A percentile compares a stretch with the other conserved stretches of the same genome.
Conservation (phyloP, 495 filamentous ascomycete species). For the Cercophora sp. region DNA sequence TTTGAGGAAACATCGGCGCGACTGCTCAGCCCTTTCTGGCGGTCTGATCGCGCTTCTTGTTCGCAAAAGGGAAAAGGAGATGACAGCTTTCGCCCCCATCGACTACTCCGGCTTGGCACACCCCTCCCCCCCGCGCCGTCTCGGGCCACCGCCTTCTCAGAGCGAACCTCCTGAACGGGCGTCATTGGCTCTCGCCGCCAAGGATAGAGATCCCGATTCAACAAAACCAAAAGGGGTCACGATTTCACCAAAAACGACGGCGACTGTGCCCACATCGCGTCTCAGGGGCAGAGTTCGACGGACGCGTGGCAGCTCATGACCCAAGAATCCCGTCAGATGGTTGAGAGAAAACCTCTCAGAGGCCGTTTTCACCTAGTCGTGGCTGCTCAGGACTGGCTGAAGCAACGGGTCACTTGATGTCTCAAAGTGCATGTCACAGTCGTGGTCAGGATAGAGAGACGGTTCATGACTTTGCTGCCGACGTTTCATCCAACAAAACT, state of each 20-base stretch:
- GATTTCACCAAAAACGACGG: too few species aligned
- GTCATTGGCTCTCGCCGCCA: neutral
- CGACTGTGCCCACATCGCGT: too few species aligned
- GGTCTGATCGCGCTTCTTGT: constrained; percentile 5
- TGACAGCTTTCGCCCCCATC: neutral
- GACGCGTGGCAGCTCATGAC: too few species aligned
- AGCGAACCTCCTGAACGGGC: neutral
- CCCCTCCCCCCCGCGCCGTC: neutral
- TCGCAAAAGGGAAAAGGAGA: neutral
- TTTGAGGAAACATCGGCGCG: neutral
- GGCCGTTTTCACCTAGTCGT: too few species aligned
- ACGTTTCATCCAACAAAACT: constrained; percentile 2
- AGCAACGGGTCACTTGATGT: constrained; percentile 16
- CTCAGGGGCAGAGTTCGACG: too few species aligned
- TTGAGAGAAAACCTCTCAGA: too few species aligned
- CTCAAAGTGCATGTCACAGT: too few species aligned
- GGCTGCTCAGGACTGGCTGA: constrained; percentile 25
- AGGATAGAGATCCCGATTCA: neutral
- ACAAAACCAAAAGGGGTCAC: neutral
- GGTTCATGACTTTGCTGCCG: too few species aligned
- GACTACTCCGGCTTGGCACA: constrained; percentile 1
- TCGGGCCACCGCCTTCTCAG: neutral
- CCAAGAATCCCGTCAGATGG: too few species aligned
- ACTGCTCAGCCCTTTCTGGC: neutral
- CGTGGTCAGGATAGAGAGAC: too few species aligned